Evolutionary conservation across 768 basidiomycete genomes (phyloP).

Genomic region (Mycena leptocephala): DNA sequence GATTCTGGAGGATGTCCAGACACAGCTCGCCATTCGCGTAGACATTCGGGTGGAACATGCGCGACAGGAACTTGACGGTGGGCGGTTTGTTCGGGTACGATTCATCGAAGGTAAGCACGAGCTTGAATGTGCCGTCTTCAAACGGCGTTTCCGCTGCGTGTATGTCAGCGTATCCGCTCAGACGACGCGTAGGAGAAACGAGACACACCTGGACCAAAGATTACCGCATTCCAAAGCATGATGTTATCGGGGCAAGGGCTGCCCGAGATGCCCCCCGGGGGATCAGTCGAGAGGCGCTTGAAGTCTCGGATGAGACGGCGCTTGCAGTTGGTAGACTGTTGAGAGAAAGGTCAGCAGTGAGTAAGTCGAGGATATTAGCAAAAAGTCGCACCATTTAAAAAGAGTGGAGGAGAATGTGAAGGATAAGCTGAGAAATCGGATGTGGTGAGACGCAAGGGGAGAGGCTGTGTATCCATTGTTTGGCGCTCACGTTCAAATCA

Average conservation of each 20-base stretch:
- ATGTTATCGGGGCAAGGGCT: constrained; percentile 99
- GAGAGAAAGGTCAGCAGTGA: neutral
- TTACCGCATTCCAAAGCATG: constrained; percentile 99
- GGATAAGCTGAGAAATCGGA: constrained; percentile 10
- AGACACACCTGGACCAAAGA: constrained; percentile 94
- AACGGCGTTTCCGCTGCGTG: constrained; percentile 95
- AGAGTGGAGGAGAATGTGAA: neutral
- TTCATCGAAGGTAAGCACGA: constrained; percentile 95
- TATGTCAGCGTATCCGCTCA: neutral
- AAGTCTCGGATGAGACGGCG: constrained; percentile 98
- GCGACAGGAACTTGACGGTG: constrained; percentile 95
- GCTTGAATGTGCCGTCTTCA: constrained; percentile 99
- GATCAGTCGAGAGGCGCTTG: constrained; percentile 94
- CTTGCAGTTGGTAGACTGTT: constrained; percentile 93
- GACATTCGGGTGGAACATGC: constrained; percentile 99
- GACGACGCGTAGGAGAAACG: neutral
- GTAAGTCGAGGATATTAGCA: neutral
- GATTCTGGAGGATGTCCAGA: constrained; percentile 97
- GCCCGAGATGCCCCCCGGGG: constrained; percentile 96
- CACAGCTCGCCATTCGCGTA: constrained; percentile 99
- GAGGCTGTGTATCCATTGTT: constrained; percentile 15
- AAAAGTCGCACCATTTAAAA: neutral
- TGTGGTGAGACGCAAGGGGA: neutral
- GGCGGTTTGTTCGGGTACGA: constrained; percentile 99
- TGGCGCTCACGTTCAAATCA: neutral